Base-by-base conservation (phyloP, 805 yeast species). In the Lipomyces lipofer region DNA sequence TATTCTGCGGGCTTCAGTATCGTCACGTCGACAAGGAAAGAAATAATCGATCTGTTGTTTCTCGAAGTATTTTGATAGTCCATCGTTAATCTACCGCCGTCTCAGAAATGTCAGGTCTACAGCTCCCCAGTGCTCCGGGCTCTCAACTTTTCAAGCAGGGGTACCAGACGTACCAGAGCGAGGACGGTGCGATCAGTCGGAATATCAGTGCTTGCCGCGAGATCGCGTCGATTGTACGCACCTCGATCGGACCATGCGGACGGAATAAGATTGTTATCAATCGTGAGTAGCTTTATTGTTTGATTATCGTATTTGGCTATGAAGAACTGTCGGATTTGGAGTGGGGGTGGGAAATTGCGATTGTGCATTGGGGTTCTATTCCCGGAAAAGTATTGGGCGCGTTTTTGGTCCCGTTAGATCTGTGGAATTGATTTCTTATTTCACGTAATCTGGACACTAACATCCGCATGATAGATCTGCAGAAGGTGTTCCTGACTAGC, bases 221-320 rank as follows among this genome's bases (percentile, higher is more conserved):
- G 71, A 86, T 94, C 72, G 82, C 96, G 59, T 81, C 84, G 50
- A 90, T 92, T 82, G 89, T 95, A 59, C 79, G 91, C 55, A 90
- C 97, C 1, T 89, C 97, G 10, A 86, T 94, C 76, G 99, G 99
- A 5, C 99, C 99, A 57, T 87, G 95, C 73, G 99, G 99, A 49
- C 81, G 97, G 67, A 94, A 91, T 73, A 94, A 94, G 79, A 89
- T 94, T 70, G 86, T 94, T 64, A 96, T 94, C 52, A 92, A 92
- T 73, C 81, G 63, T 46, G 36, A 22, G 60, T 44, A n/a, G 6
- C 35, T 43, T n/a, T 38, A 15, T 25, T 36, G 9, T 15, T 10
- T 17, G 5, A 25, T 15, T 17, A 33, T 5, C n/a, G 22, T 28
- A 22, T 35, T n/a, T 29, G 40, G 49, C 15, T 43, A 44, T 45